These are phyloP conservation scores for Curvularia lunata DNA, from an alignment of 2,329 filamentous ascomycete species.

Conservation along the genomic window DNA sequence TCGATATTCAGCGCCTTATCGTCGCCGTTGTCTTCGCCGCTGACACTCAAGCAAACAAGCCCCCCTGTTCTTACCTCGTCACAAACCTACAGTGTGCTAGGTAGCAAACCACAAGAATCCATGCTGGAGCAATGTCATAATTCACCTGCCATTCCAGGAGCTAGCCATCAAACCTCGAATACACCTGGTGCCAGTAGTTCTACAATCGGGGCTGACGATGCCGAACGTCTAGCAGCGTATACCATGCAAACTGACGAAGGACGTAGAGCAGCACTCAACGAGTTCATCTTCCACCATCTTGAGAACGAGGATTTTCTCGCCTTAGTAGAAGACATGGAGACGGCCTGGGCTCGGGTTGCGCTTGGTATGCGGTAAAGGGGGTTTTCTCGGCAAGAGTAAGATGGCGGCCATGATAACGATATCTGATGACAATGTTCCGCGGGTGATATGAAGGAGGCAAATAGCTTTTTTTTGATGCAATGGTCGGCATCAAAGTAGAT, in stretches of 20 bases:
- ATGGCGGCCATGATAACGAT: neutral
- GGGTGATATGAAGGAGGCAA: neutral
- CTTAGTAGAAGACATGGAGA: slow-evolving; percentile 59
- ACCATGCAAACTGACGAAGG: slow-evolving; percentile 49
- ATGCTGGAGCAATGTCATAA: neutral
- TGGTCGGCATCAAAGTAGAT: neutral
- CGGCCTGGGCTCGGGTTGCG: slow-evolving; percentile 52
- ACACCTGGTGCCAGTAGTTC: neutral
- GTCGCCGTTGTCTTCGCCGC: slow-evolving; percentile 20
- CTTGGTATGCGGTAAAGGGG: slow-evolving; percentile 23
- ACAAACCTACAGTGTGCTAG: slow-evolving; percentile 29
- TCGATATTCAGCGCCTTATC: slow-evolving; percentile 16
- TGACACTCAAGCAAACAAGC: slow-evolving; percentile 10
- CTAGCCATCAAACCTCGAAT: neutral
- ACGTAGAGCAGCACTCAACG: slow-evolving; percentile 54
- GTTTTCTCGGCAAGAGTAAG: neutral
- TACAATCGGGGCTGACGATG: neutral
- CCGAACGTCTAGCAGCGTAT: slow-evolving; percentile 40
- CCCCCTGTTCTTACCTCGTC: slow-evolving; percentile 23
- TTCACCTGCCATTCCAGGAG: slow-evolving; percentile 11
- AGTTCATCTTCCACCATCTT: slow-evolving; percentile 59
- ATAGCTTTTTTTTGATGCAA: neutral
- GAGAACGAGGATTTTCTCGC: slow-evolving; percentile 58
- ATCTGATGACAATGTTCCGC: neutral
- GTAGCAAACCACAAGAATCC: neutral